phyloP scores from a whole-genome alignment of 2,329 filamentous ascomycete species.

The Achaetomium macrosporum region DNA sequence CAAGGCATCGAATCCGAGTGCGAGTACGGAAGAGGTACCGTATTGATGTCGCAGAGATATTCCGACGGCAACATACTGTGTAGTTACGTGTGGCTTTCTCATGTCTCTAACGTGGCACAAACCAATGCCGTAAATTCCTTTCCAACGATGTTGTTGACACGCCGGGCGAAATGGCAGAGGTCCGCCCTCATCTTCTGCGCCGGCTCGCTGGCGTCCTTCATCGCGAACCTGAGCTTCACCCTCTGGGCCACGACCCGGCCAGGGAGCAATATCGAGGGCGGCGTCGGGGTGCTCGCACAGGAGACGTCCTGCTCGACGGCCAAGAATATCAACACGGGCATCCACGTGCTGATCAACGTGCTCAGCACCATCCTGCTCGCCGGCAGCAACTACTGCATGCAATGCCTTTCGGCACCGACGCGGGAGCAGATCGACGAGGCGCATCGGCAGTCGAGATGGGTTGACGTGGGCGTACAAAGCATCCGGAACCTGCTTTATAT shows the following conservation, averaged over 20 bases:
- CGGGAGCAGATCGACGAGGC: conserved; percentile 27
- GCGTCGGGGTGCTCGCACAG: neutral
- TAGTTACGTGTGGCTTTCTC: too few species aligned
- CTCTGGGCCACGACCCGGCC: neutral
- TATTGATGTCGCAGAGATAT: too few species aligned
- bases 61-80: too few species aligned
- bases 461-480: conserved; percentile 18
- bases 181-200: neutral
- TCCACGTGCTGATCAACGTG: conserved; percentile 31
- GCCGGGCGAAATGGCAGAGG: neutral
- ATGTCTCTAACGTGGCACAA: too few species aligned
- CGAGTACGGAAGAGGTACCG: too few species aligned
- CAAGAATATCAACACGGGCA: conserved; percentile 16
- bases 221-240: neutral
- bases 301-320: neutral
- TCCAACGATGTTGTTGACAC: too few species aligned
- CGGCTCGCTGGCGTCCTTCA: neutral
- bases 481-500: conserved; percentile 10
- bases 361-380: conserved; percentile 29
- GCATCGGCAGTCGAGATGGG: conserved; percentile 6
- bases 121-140: too few species aligned
- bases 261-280: neutral
- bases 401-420: conserved; percentile 31
- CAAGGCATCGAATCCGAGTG: too few species aligned
- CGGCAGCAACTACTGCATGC: conserved; percentile 35